A percentile compares a stretch with the other conserved stretches of the same genome.
Evolutionary conservation across 148 eudicot genomes (phyloP).

Genomic region (Vaccinium myrtillus): DNA sequence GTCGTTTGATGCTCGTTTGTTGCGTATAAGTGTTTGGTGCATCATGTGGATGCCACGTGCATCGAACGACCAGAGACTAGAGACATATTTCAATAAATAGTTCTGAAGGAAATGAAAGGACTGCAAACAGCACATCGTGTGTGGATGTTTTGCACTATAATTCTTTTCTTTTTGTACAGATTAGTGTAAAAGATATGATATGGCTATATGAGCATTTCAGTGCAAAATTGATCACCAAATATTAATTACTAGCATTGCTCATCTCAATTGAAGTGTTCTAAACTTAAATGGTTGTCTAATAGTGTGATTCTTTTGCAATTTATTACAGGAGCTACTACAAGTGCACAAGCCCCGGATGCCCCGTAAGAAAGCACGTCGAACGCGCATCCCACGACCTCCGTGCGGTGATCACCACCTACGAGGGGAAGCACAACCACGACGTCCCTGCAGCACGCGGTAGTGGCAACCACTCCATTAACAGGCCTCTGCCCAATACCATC

Average conservation of each 20-base stretch:
- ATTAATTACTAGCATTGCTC: neutral
- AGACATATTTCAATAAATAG: too few species aligned
- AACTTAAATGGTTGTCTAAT: neutral
- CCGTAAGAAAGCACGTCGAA: conserved; percentile 74
- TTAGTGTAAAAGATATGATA: too few species aligned
- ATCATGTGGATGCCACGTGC: neutral
- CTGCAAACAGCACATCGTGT: too few species aligned
- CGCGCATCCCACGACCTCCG: conserved; percentile 66
- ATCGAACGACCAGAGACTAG: neutral
- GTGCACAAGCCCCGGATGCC: conserved; percentile 62
- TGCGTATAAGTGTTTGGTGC: neutral
- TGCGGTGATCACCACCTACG: conserved; percentile 77
- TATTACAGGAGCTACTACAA: conserved; percentile 72
- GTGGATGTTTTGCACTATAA: too few species aligned
- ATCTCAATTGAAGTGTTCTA: neutral
- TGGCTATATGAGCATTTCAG: too few species aligned
- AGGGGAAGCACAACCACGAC: conserved; percentile 81
- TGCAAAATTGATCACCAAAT: too few species aligned
- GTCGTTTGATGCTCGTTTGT: neutral
- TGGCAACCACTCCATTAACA: conserved; percentile 29
- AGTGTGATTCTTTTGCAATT: neutral
- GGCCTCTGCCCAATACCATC: conserved; percentile 20
- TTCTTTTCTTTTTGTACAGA: too few species aligned
- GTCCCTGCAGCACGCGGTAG: conserved; percentile 76
- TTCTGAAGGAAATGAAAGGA: too few species aligned